These are phyloP conservation scores for Phytophthora melonis DNA, from an alignment of 352 stramenopile genomes.

Conservation along the genomic window DNA sequence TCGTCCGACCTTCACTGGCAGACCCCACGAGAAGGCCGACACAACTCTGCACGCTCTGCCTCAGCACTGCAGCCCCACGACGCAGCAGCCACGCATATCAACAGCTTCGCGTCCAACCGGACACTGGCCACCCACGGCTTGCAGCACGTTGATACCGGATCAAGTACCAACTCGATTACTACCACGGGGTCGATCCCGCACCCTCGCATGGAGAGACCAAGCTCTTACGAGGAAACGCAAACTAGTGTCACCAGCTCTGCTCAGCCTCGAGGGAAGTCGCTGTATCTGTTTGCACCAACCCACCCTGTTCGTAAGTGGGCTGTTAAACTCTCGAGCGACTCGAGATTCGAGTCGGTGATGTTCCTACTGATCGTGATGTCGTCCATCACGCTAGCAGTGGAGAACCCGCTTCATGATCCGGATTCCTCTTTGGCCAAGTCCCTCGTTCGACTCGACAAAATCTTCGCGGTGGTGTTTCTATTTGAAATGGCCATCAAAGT, in stretches of 20 bases:
- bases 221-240: background rate
- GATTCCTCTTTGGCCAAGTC: conserved; percentile 32
- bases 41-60: conserved; percentile 2
- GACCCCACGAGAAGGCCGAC: conserved; percentile 17
- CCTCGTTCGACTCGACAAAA: background rate
- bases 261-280: background rate
- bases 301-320: background rate
- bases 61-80: background rate
- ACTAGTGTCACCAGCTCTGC: background rate
- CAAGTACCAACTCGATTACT: background rate
- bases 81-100: background rate
- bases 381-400: conserved; percentile 82
- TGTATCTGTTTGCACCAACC: background rate
- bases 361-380: conserved; percentile 77
- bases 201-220: background rate
- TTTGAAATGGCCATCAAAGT: conserved; percentile 90
- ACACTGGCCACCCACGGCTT: background rate
- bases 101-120: background rate
- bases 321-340: conserved; percentile 39
- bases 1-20: conserved; percentile 42
- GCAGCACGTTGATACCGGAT: background rate
- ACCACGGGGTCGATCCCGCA: background rate
- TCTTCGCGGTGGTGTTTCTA: conserved; percentile 78
- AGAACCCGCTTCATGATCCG: conserved; percentile 80
- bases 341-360: conserved; percentile 76